Evolutionary conservation across 306 rosid species (phyloP).

Genomic region (Cotoneaster glaucophyllus): DNA sequence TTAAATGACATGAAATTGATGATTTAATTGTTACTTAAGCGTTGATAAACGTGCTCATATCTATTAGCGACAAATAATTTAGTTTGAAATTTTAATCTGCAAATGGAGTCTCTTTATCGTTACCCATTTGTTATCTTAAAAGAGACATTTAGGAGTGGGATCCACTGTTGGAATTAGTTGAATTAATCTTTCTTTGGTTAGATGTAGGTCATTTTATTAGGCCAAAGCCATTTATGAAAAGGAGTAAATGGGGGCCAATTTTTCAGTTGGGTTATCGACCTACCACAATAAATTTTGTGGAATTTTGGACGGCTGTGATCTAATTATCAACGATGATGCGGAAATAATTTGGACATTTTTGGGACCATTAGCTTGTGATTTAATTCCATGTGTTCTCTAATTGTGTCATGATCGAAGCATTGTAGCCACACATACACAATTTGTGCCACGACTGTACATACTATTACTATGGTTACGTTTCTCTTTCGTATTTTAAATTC

Average conservation of each 20-base stretch:
- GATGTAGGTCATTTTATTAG: conserved; percentile 47
- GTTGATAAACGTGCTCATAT: too few relatives aligned
- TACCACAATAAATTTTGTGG: conserved; percentile 67
- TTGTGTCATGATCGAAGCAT: conserved; percentile 14
- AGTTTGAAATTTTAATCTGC: too few relatives aligned
- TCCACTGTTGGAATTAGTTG: conserved; percentile 43
- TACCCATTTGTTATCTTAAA: not conserved
- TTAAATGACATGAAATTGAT: too few relatives aligned
- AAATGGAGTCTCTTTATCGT: too few relatives aligned
- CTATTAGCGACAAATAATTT: too few relatives aligned
- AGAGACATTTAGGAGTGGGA: conserved; percentile 36
- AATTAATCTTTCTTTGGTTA: conserved; percentile 20
- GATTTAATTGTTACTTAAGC: too few relatives aligned
- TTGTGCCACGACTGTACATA: conserved; percentile 7
- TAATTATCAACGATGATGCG: conserved; percentile 2
- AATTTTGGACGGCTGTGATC: conserved; percentile 35
- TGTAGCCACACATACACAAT: not conserved
- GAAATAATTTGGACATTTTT: not conserved
- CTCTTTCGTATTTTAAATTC: conserved; percentile 32
- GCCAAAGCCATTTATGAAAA: conserved; percentile 62
- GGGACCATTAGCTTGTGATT: conserved; percentile 26
- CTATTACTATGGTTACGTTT: conserved; percentile 20
- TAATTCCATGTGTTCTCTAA: conserved; percentile 13
- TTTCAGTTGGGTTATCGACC: conserved; percentile 65
- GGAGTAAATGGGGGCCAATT: conserved; percentile 60